Base-by-base conservation (phyloP, 2,329 filamentous ascomycete genomes). In the Diaporthe caulivora region DNA sequence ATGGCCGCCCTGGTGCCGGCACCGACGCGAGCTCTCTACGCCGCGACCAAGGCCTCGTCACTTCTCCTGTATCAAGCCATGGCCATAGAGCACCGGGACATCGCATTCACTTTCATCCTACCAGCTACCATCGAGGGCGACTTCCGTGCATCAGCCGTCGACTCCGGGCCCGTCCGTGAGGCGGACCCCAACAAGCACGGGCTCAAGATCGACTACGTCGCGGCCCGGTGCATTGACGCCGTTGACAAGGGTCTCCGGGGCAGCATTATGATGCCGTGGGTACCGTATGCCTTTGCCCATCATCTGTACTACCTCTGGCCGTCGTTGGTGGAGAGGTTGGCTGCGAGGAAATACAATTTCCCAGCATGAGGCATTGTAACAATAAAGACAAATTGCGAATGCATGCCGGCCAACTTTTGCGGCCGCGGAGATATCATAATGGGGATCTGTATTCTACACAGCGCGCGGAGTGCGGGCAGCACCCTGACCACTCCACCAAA, bases 41-140 rank as follows among this genome's bases (percentile, higher is more conserved):
- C 79, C 10, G 78, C 80, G 5, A 80, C 80, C 21, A 82, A 82
- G 72, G 80, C 80, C 5, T 79, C 81, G 1, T 80, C 80, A 1
- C 76, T 82, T 26, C 77, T 81, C 0, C 74, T 82, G 21, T 82
- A 78, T 62, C 80, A 82, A 68, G 79, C 80, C 8, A 78, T 82
- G 13, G 79, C 81, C 47, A 82, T 82, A 54, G 81, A 82, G 70
- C 79, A 82, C 40, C 79, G 78, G 0, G 60, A 75, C 24, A 78
- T 82, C 42, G 76, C 79, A 17, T 82, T 82, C 72, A 78, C 78
- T 0, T 79, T 78, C 31, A 47, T 82, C 2, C 74, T 82, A 4
- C 80, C 81, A 0, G 78, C 78, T 0, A 82, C 81, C n/a, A 81
- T 82, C 64, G 77, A 82, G 71, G 80, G 81, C 3, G 79, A 79